Conservation (phyloP, 139 green algal genomes). For the Picochlorum sp. region DNA sequence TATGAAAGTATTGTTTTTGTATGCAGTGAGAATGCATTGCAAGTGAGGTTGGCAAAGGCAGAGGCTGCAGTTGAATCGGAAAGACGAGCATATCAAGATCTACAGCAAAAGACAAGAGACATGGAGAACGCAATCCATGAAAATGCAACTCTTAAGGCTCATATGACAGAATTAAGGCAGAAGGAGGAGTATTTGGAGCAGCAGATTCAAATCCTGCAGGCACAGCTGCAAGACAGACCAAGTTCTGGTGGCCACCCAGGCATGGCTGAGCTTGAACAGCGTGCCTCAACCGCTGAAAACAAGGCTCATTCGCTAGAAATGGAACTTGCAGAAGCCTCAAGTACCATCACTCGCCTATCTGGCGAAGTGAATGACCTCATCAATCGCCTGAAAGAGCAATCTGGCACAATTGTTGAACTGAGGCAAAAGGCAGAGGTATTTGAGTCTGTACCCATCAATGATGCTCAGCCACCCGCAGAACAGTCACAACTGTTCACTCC, state of each 20-base stretch:
- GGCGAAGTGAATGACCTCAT: neutral
- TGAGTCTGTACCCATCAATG: neutral
- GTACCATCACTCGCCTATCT: constrained; percentile 1
- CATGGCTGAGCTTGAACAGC: neutral
- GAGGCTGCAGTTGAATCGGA: constrained; percentile 42
- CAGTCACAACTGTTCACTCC: too few species aligned
- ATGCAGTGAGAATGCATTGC: constrained; percentile 2
- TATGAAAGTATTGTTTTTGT: neutral
- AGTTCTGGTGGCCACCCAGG: too few species aligned
- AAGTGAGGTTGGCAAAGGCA: constrained; percentile 26
- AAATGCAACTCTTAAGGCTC: neutral
- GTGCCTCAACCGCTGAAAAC: neutral
- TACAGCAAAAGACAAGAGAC: constrained; percentile 31
- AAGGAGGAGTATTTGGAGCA: neutral
- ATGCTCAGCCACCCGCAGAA: neutral
- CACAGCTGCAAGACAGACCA: too few species aligned
- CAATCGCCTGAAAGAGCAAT: constrained; percentile 6
- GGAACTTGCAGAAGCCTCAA: neutral
- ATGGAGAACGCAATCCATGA: neutral
- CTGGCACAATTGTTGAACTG: constrained; percentile 1
- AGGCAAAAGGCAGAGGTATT: neutral
- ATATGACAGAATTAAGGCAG: neutral
- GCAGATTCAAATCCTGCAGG: too few species aligned
- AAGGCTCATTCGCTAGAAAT: neutral
- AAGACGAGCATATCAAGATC: constrained; percentile 25